Evolutionary conservation across 345 rosid genomes (phyloP).

Genomic region (Eucalyptus cloeziana): DNA sequence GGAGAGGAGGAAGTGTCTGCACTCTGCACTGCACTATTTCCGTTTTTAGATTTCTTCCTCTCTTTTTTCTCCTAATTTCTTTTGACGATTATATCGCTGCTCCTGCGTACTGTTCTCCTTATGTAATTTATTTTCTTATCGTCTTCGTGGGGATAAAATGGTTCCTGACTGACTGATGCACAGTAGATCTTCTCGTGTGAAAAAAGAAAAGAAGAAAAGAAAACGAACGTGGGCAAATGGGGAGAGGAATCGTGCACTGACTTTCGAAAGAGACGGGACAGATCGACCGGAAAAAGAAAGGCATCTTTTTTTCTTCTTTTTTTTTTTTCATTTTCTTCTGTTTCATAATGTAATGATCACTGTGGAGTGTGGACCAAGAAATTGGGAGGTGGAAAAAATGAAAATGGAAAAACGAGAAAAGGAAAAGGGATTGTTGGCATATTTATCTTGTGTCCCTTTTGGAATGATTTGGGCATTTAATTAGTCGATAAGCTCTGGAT

Average conservation of each 20-base stretch:
- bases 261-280: not conserved
- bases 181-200: not conserved
- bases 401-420: not conserved
- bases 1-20: not conserved
- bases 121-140: too few species aligned
- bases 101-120: not conserved
- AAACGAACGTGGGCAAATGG: not conserved
- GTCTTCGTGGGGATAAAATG: not conserved
- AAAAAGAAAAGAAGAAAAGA: not conserved
- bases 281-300: not conserved
- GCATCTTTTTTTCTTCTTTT: not conserved
- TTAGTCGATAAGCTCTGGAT: not conserved
- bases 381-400: not conserved
- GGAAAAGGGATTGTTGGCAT: not conserved
- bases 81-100: not conserved
- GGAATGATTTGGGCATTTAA: not conserved
- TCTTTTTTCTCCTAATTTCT: not conserved
- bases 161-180: not conserved
- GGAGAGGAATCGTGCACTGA: not conserved
- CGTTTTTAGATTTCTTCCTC: not conserved
- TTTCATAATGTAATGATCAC: not conserved
- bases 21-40: not conserved
- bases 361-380: not conserved
- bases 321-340: not conserved
- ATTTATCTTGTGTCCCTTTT: not conserved